Conservation (phyloP, 129 eudicot species). For the Calendula officinalis region DNA sequence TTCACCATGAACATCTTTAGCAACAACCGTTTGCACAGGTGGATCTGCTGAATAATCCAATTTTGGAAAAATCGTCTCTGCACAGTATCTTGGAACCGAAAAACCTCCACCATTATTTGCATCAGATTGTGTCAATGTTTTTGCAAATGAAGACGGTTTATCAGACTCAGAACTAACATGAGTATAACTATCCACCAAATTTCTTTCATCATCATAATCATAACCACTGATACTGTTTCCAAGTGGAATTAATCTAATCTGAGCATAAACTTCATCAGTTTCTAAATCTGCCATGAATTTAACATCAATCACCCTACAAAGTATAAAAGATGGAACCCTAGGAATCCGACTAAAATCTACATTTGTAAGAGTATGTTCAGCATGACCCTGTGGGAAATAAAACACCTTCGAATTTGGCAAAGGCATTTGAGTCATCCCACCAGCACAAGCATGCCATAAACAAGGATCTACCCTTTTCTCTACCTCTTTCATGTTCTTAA, state of each 20-base stretch:
- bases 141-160: slow-evolving; percentile 63
- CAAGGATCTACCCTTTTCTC: slow-evolving; percentile 54
- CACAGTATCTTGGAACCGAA: slow-evolving; percentile 79
- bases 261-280: slow-evolving; percentile 69
- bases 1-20: slow-evolving; percentile 81
- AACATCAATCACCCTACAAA: slow-evolving; percentile 58
- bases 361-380: slow-evolving; percentile 55
- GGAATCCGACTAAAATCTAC: slow-evolving; percentile 59
- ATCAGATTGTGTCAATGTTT: slow-evolving; percentile 78
- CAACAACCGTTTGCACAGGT: slow-evolving; percentile 67
- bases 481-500: slow-evolving; percentile 38
- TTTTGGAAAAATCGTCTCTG: slow-evolving; percentile 73
- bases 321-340: slow-evolving; percentile 50
- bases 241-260: slow-evolving; percentile 54
- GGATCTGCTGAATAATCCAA: slow-evolving; percentile 73
- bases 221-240: slow-evolving; percentile 32
- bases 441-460: slow-evolving; percentile 86
- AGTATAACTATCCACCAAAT: slow-evolving; percentile 24
- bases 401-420: slow-evolving; percentile 51
- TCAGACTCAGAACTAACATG: slow-evolving; percentile 42
- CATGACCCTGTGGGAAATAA: slow-evolving; percentile 85
- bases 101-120: slow-evolving; percentile 88
- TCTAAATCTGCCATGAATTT: slow-evolving; percentile 66
- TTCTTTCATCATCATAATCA: slow-evolving; percentile 33
- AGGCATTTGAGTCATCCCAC: slow-evolving; percentile 74